Evolutionary conservation across 768 basidiomycete genomes (phyloP), one percentile per base, ranked within the genome.

Genomic region (Mycena chlorophos): DNA sequence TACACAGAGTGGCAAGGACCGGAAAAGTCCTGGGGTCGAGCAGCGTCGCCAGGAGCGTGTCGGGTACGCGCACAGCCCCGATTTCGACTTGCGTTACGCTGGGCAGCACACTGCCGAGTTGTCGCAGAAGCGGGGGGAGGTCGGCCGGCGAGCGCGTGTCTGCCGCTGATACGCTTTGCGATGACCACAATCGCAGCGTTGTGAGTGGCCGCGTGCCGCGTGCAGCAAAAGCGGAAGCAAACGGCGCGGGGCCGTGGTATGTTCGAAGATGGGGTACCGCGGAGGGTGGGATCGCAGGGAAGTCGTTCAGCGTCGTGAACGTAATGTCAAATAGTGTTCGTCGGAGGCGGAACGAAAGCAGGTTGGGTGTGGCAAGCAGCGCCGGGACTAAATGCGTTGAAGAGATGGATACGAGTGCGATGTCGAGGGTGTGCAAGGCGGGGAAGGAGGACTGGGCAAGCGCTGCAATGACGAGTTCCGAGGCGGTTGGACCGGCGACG

Each of bases 101-200:
- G 17, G 26, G 3, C 4, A 14, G 20, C 2, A 42, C 37, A 34
- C 45, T 45, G 12, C 60, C 59, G 20, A 65, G 63, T 13, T 52
- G 61, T 3, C 28, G 50, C 6, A 66, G 47, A 29, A 64, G 42
- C 3, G 54, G 56, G 8, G 20, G 50, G 8, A 68, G 54, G 26
- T 48, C 19, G 14, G 19, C 38, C 0, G 64, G 63, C 13, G 50
- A 16, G 27, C 25, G 30, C 39, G 39, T 12, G 4, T 46, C 17
- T 26, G 64, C 60, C 12, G 55, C 50, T 20, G 59, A 56, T 19
- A 61, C 55, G 50, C 59, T 55, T 45, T 57, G 56, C 2, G 62
- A 62, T 22, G 63, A 57, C 62, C 66, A 68, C 30, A 68, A 55
- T 26, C 59, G 62, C 10, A 54, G 56, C 22, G 53, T 46, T 25